phyloP scores from a whole-genome alignment of 73 alveolate species.

The Paramecium sonneborni region DNA sequence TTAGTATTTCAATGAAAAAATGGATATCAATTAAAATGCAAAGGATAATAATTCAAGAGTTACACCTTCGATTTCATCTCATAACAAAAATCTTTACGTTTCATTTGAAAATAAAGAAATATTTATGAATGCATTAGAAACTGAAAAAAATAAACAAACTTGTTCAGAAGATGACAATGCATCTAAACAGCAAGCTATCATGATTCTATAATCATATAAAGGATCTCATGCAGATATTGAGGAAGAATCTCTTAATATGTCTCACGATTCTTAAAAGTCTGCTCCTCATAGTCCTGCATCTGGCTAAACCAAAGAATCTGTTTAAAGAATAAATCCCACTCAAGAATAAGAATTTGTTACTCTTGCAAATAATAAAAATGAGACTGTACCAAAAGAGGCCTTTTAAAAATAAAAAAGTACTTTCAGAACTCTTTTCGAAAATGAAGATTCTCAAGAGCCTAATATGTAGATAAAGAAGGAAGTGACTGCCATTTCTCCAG shows the following conservation, averaged over 20 bases:
- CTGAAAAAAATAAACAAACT: not conserved
- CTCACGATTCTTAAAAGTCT: conserved; percentile 9
- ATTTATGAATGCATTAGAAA: conserved; percentile 50
- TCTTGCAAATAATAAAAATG: not conserved
- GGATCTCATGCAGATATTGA: conserved; percentile 51
- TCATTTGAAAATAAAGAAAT: conserved; percentile 58
- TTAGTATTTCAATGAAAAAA: not conserved
- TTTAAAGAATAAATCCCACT: not conserved
- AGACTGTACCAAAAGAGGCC: conserved; percentile 35
- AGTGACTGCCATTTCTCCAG: conserved; percentile 19
- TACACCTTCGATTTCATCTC: not conserved
- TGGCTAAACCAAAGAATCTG: conserved; percentile 38
- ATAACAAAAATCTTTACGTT: conserved; percentile 31
- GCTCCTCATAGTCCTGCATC: conserved; percentile 53
- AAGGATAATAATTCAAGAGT: not conserved
- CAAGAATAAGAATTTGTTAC: not conserved
- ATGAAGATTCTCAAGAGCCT: not conserved
- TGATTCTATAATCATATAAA: conserved; percentile 25
- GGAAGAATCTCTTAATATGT: conserved; percentile 10
- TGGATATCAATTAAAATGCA: not conserved
- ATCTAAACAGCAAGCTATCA: not conserved
- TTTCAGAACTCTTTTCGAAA: conserved; percentile 37
- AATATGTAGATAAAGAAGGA: not conserved
- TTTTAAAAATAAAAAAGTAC: conserved; percentile 23
- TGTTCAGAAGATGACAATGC: not conserved